phyloP scores from a whole-genome alignment of 2,329 filamentous ascomycete species.

The Clarireedia hainanense region DNA sequence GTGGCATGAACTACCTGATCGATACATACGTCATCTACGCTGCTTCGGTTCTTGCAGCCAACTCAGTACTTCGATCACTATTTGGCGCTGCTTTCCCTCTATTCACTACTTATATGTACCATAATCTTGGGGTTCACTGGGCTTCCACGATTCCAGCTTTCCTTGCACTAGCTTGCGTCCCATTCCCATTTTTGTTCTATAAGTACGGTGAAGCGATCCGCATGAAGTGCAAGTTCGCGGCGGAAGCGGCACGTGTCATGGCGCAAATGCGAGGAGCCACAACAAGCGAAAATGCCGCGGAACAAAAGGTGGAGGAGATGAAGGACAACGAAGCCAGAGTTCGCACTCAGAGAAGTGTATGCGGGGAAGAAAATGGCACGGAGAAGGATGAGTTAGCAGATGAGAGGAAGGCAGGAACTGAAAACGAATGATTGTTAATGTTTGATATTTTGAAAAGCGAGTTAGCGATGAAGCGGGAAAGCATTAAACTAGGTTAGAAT shows the following conservation, averaged over 20 bases:
- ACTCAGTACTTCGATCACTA: constrained; percentile 60
- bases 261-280: neutral
- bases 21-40: constrained; percentile 67
- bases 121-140: constrained; percentile 64
- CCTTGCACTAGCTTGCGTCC: constrained; percentile 61
- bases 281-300: neutral
- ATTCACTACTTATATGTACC: constrained; percentile 45
- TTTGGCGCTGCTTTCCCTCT: constrained; percentile 66
- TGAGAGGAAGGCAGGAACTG: neutral
- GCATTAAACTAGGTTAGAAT: too few species aligned
- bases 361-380: too few species aligned
- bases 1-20: constrained; percentile 58
- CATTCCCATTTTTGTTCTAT: constrained; percentile 72
- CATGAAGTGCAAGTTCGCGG: constrained; percentile 59
- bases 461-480: too few species aligned
- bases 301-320: constrained; percentile 3
- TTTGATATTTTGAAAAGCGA: neutral
- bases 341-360: neutral
- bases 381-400: neutral
- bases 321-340: constrained; percentile 1
- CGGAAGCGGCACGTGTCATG: constrained; percentile 42
- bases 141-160: constrained; percentile 67
- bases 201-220: constrained; percentile 59
- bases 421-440: too few species aligned
- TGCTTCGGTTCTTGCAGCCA: constrained; percentile 67